phyloP scores from a whole-genome alignment of 345 rosid genomes.

The Boechera retrofracta region DNA sequence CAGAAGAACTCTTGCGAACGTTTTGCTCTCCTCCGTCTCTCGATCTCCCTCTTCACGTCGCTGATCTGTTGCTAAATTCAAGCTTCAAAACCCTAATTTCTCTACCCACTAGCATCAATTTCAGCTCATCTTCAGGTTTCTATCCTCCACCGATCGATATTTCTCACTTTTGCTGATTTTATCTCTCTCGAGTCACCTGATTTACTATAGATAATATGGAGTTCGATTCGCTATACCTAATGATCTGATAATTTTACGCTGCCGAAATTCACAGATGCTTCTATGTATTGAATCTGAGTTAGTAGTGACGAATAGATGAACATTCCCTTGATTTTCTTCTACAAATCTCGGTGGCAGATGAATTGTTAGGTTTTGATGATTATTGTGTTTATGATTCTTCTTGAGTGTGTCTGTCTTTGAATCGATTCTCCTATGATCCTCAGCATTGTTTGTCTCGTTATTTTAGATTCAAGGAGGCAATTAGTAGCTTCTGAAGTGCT shows the following conservation, averaged over 20 bases:
- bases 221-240: slow-evolving; percentile 4
- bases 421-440: neutral
- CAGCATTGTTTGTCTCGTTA: neutral
- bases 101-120: neutral
- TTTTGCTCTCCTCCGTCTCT: slow-evolving; percentile 10
- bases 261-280: neutral
- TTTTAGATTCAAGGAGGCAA: slow-evolving; percentile 24
- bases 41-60: slow-evolving; percentile 23
- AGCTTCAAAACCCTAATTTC: slow-evolving; percentile 40
- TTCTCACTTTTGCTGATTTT: neutral
- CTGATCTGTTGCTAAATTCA: slow-evolving; percentile 20
- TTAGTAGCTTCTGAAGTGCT: slow-evolving; percentile 29
- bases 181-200: slow-evolving; percentile 7
- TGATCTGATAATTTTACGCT: neutral
- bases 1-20: slow-evolving; percentile 21
- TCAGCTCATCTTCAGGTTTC: slow-evolving; percentile 35
- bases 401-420: neutral
- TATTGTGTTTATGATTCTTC: slow-evolving; percentile 11
- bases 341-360: slow-evolving; percentile 22
- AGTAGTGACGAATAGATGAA: neutral
- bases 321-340: neutral
- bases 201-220: neutral
- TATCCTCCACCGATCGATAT: neutral
- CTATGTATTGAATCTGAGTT: neutral
- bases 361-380: slow-evolving; percentile 21